Evolutionary conservation across 768 basidiomycete genomes (phyloP).

Genomic region (Tubosaeta sp.): DNA sequence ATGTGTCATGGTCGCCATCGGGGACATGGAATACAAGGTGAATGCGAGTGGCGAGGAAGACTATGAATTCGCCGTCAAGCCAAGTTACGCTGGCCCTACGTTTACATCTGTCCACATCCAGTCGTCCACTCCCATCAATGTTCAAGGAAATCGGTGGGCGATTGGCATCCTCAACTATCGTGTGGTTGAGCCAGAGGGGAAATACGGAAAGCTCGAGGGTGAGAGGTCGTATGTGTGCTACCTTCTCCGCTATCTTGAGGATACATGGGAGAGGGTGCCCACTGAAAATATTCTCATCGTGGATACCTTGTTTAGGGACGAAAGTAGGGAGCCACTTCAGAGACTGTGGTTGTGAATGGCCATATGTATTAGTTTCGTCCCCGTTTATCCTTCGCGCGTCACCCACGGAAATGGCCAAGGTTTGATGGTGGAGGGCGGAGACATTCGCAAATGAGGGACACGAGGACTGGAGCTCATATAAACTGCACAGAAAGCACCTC

Average conservation of each 20-base stretch:
- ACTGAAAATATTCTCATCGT: conserved; percentile 13
- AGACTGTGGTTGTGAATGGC: conserved; percentile 29
- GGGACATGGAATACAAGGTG: conserved; percentile 1
- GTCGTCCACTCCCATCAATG: not conserved
- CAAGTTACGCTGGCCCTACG: conserved; percentile 3
- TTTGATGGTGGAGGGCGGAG: not conserved
- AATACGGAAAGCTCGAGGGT: conserved; percentile 9
- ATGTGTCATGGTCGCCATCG: conserved; percentile 8
- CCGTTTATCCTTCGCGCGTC: too few species aligned
- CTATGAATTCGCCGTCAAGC: conserved; percentile 10
- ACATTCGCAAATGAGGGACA: not conserved
- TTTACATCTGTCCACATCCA: conserved; percentile 2
- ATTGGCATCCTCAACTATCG: conserved; percentile 14
- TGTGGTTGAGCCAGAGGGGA: conserved; percentile 6
- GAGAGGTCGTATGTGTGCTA: conserved; percentile 10
- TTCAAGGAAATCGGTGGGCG: conserved; percentile 6
- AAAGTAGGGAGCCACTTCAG: conserved; percentile 8
- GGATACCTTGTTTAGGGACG: conserved; percentile 9
- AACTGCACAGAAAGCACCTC: not conserved
- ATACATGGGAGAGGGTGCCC: conserved; percentile 10
- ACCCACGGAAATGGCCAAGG: not conserved
- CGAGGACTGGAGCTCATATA: not conserved
- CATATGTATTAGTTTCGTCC: not conserved
- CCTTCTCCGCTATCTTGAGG: conserved; percentile 8
- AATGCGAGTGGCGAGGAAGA: not conserved